A percentile compares a stretch with the other conserved stretches of the same genome.
Conservation (phyloP, 805 yeast genomes). For the Suhomyces tanzawaensis region DNA sequence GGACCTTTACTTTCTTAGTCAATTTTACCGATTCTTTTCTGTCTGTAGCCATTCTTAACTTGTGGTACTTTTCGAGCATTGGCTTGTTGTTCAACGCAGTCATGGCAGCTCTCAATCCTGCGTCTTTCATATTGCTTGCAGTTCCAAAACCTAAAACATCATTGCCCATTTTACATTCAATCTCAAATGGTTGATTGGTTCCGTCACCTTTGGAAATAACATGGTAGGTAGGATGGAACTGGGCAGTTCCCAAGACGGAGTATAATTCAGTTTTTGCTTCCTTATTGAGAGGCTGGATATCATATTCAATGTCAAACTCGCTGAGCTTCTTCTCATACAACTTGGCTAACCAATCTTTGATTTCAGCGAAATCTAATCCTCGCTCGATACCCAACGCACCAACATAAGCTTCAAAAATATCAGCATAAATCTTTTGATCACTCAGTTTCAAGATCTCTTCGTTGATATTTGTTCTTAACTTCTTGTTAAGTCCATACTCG, state of each 20-base stretch:
- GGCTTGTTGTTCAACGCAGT: constrained; percentile 60
- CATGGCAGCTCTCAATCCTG: constrained; percentile 86
- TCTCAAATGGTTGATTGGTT: constrained; percentile 51
- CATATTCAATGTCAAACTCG: constrained; percentile 30
- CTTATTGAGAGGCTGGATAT: constrained; percentile 44
- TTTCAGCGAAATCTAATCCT: constrained; percentile 42
- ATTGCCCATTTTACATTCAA: constrained; percentile 62
- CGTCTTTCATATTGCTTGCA: constrained; percentile 69
- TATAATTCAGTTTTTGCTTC: constrained; percentile 80
- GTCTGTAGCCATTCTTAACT: constrained; percentile 41
- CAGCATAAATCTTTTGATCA: constrained; percentile 74
- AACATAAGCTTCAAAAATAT: constrained; percentile 89
- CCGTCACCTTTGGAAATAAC: constrained; percentile 47
- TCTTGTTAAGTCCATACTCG: constrained; percentile 62
- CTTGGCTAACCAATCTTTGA: constrained; percentile 56
- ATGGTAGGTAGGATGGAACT: constrained; percentile 58
- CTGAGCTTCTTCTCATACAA: constrained; percentile 48
- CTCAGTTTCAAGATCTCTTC: constrained; percentile 47
- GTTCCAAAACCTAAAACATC: constrained; percentile 70
- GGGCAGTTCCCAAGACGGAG: constrained; percentile 74
- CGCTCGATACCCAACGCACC: constrained; percentile 76
- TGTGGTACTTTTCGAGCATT: constrained; percentile 61
- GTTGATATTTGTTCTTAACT: constrained; percentile 50
- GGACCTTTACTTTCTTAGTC: constrained; percentile 6
- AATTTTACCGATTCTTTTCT: constrained; percentile 15